phyloP scores from a whole-genome alignment of 148 eudicot species.

The Drosera capensis region DNA sequence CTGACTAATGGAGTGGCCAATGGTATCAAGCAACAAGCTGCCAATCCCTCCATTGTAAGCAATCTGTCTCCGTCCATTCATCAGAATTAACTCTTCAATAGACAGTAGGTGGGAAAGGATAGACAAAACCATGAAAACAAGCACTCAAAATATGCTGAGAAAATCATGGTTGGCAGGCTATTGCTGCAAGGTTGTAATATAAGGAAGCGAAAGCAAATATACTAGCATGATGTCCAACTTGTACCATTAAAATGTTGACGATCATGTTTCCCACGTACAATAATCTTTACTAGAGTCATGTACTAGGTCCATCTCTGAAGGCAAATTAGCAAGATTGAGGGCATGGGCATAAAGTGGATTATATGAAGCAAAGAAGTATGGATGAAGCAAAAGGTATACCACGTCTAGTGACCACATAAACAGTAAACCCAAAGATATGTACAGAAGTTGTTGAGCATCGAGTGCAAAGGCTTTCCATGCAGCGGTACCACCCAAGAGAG shows the following conservation, averaged over 20 bases:
- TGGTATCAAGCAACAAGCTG: constrained; percentile 63
- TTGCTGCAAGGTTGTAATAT: too few species aligned
- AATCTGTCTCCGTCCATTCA: constrained; percentile 24
- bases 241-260: too few species aligned
- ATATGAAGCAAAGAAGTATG: background rate
- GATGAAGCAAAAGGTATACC: constrained; percentile 36
- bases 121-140: background rate
- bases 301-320: too few species aligned
- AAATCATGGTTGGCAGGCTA: too few species aligned
- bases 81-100: background rate
- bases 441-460: constrained; percentile 42
- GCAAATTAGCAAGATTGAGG: too few species aligned
- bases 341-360: background rate
- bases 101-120: background rate
- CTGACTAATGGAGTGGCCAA: constrained; percentile 69
- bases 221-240: too few species aligned
- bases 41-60: constrained; percentile 59
- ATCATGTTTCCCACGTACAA: too few species aligned
- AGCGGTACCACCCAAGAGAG: constrained; percentile 45
- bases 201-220: too few species aligned
- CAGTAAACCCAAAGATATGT: constrained; percentile 46
- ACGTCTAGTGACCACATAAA: constrained; percentile 59
- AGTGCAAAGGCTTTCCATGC: constrained; percentile 66
- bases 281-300: too few species aligned
- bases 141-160: background rate